A percentile compares a stretch with the other conserved stretches of the same genome.
phyloP scores from a whole-genome alignment of 345 rosid genomes.

The Aethionema arabicum region DNA sequence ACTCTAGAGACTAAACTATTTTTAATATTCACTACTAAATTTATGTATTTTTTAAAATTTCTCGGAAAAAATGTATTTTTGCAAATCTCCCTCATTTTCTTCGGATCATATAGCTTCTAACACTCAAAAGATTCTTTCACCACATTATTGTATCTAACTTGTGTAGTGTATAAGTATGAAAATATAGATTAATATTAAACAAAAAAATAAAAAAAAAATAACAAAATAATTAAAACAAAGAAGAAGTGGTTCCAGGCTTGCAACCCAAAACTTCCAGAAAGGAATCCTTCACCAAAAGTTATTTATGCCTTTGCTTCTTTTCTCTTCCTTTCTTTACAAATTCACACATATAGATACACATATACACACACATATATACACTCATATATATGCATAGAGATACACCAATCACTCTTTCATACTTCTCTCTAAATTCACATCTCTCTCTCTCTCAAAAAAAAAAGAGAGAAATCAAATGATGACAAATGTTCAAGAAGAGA shows the following conservation, averaged over 20 bases:
- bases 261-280: conserved; percentile 45
- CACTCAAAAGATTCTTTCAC: too few species aligned
- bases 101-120: too few species aligned
- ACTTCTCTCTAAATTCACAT: conserved; percentile 29
- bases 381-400: conserved; percentile 28
- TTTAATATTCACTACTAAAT: too few species aligned
- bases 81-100: too few species aligned
- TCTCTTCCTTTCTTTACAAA: conserved; percentile 33
- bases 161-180: background rate
- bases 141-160: too few species aligned
- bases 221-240: conserved; percentile 12
- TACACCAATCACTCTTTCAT: conserved; percentile 35
- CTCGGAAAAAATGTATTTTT: too few species aligned
- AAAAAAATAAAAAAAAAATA: conserved; percentile 8
- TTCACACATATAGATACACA: conserved; percentile 21
- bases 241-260: conserved; percentile 47
- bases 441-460: conserved; percentile 6
- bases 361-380: conserved; percentile 16
- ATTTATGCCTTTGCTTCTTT: conserved; percentile 41
- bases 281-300: conserved; percentile 47
- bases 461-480: conserved; percentile 24
- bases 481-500: conserved; percentile 41
- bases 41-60: too few species aligned
- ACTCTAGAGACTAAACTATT: too few species aligned
- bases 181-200: conserved; percentile 15